Base-by-base conservation (phyloP, 768 basidiomycete genomes). In the Pleurotus salmoneostramineus region DNA sequence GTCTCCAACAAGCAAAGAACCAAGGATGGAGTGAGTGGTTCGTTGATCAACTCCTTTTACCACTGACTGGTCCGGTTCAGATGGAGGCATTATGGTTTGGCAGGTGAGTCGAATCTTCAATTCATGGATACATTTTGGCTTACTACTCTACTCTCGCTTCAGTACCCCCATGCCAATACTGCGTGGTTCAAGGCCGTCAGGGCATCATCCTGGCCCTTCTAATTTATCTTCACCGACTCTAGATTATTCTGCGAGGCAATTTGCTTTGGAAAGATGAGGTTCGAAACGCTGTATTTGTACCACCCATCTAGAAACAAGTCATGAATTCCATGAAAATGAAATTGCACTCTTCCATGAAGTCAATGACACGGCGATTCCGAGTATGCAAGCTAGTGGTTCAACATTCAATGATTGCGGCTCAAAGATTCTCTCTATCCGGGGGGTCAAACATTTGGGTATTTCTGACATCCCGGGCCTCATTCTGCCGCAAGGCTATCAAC, bases 141-240 rank as follows among this genome's bases (percentile, higher is more conserved):
- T 35, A 36, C 35, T 35, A 36, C 21, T 3, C 21, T 27, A 15
- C 42, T 21, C 21, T 31, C 50, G 45, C 37, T 46, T 31, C 44
- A 77, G 72, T 78, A 69, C 65, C 77, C 77, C 56, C 69, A 74
- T 60, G 76, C 73, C 15, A 69, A 67, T 11, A 66, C 72, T n/a
- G 17, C 71, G 35, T 80, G 78, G 77, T 76, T 80, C 55, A 50
- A 68, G 52, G 64, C 66, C 15, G 76, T 77, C 35, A 72, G 76
- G 27, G 52, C 52, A n/a, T 55, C 52, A 42, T 40, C 52, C 14
- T 55, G 52, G 52, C 52, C 52, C 12, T 55, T 55, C 40, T 55
- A 55, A 55, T 3, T 7, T 35, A 35, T 35, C n/a, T 52, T 34
- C n/a, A n/a, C n/a, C n/a, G n/a, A n/a, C n/a, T n/a, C 15, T 36